Evolutionary conservation across 2,329 filamentous ascomycete genomes (phyloP).

Genomic region (Ustulina deusta): DNA sequence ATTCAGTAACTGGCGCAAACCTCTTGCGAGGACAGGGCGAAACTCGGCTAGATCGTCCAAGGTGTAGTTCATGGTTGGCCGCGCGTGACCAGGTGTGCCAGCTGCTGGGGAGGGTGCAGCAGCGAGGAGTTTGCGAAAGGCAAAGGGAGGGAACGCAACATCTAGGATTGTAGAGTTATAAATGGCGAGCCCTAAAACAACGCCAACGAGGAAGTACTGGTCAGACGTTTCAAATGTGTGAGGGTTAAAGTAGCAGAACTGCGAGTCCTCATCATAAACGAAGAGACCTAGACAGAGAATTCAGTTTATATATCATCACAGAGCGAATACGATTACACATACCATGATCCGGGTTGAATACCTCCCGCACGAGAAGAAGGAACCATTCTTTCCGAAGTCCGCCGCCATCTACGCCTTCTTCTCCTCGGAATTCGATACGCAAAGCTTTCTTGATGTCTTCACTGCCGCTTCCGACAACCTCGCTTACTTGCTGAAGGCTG

Average conservation of each 20-base stretch:
- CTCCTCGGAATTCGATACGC: constrained; percentile 85
- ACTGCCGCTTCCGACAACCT: constrained; percentile 81
- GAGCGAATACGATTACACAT: constrained; percentile 51
- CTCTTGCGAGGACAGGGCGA: constrained; percentile 78
- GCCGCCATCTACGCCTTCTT: constrained; percentile 92
- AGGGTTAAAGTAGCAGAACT: constrained; percentile 93
- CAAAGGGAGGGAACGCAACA: constrained; percentile 86
- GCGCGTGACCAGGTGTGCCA: constrained; percentile 66
- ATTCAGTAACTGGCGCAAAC: constrained; percentile 80
- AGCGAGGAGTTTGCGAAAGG: constrained; percentile 86
- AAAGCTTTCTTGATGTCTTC: constrained; percentile 93
- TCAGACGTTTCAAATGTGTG: constrained; percentile 90
- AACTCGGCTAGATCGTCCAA: constrained; percentile 87
- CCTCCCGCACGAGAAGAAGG: constrained; percentile 84
- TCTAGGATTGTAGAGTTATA: constrained; percentile 96
- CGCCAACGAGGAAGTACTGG: constrained; percentile 90
- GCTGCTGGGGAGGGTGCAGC: constrained; percentile 74
- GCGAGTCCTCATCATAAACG: constrained; percentile 89
- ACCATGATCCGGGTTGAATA: constrained; percentile 93
- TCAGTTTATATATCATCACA: constrained; percentile 19
- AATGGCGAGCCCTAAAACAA: constrained; percentile 88
- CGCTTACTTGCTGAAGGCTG: constrained; percentile 85
- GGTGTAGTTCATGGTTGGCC: constrained; percentile 76
- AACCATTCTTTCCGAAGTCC: constrained; percentile 97
- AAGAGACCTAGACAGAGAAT: constrained; percentile 76